Conservation (phyloP, 345 rosid species). For the Eucalyptus melliodora region DNA sequence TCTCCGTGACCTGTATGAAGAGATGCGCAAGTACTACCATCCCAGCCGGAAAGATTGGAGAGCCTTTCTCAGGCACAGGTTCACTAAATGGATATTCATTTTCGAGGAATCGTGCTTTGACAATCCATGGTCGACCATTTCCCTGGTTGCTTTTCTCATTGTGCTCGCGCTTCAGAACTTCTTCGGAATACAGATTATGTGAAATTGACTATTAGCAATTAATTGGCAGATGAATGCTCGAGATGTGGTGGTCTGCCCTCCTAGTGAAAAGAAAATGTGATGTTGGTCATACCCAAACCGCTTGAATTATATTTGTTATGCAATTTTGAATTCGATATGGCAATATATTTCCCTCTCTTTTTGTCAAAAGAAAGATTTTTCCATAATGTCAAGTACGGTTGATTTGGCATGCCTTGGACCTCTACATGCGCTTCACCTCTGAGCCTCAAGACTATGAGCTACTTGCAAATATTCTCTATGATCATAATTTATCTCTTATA, state of each 20-base stretch:
- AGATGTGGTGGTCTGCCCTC: background rate
- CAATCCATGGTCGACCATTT: constrained; percentile 75
- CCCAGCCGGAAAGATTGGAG: rapidly evolving
- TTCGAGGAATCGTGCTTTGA: constrained; percentile 54
- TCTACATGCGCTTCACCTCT: no score
- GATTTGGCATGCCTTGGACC: no score
- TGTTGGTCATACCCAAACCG: background rate
- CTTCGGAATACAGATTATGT: background rate
- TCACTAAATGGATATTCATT: constrained; percentile 67
- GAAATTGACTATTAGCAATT: background rate
- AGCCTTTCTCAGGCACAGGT: constrained; percentile 55
- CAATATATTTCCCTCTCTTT: background rate
- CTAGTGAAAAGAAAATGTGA: background rate
- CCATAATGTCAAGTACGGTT: no score
- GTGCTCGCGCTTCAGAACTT: constrained; percentile 21
- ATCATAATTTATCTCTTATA: no score
- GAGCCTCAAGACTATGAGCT: no score
- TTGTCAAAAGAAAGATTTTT: background rate
- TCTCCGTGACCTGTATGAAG: rapidly evolving
- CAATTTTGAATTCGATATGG: no score
- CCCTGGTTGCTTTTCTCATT: constrained; percentile 45
- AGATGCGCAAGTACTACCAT: no score
- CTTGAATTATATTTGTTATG: background rate
- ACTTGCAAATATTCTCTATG: no score
- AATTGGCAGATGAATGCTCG: background rate